Percentiles rank a stretch among this genome's conserved stretches.
phyloP scores from a whole-genome alignment of 2,329 filamentous ascomycete genomes.

The Diaporthe vaccinii region DNA sequence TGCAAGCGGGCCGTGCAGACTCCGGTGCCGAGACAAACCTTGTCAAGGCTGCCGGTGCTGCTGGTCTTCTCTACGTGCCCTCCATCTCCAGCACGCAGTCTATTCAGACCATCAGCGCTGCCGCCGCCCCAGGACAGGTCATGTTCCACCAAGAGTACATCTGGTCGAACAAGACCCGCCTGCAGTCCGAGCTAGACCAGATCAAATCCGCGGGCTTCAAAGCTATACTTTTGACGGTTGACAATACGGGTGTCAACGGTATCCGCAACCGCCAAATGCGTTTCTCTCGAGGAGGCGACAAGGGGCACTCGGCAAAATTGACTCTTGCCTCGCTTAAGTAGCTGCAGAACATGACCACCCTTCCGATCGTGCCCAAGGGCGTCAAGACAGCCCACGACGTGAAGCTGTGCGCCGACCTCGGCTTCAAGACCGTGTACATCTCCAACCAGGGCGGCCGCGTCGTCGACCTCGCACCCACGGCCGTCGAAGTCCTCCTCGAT shows the following conservation, averaged over 20 bases:
- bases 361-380: constrained; percentile 51
- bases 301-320: not conserved
- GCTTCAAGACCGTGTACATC: constrained; percentile 61
- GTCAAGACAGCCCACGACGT: constrained; percentile 51
- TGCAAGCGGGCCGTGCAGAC: not conserved
- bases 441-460: constrained; percentile 67
- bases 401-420: constrained; percentile 53
- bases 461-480: constrained; percentile 59
- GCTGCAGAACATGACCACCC: not conserved
- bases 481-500: constrained; percentile 59
- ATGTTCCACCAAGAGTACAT: constrained; percentile 15
- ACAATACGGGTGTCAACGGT: constrained; percentile 3
- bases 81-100: constrained; percentile 8
- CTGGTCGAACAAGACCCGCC: not conserved
- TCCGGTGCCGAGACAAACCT: not conserved
- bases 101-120: not conserved
- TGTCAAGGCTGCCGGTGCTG: constrained; percentile 4
- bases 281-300: not conserved
- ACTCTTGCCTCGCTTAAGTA: not conserved
- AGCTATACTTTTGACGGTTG: not conserved
- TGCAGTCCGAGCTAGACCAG: constrained; percentile 4
- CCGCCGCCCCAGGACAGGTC: not conserved
- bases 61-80: not conserved
- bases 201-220: not conserved
- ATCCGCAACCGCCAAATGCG: not conserved